These are phyloP conservation scores for Trichophyton verrucosum DNA, from an alignment of 2,329 filamentous ascomycete species.

Conservation along the genomic window DNA sequence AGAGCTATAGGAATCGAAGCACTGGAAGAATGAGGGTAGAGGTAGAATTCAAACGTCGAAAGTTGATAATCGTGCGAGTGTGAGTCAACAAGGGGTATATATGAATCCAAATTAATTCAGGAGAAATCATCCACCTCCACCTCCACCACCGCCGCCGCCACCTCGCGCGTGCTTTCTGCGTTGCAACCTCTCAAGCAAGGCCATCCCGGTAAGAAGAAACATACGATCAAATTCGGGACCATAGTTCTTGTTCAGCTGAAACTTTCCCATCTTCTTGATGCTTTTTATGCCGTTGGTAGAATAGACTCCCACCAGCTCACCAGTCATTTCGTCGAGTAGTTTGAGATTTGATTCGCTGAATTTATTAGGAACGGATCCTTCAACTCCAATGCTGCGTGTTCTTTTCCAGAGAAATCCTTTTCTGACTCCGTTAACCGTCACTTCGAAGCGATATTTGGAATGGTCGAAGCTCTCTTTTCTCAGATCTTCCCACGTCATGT, in stretches of 20 bases:
- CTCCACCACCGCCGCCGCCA: conserved; percentile 8
- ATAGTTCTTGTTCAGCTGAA: conserved; percentile 20
- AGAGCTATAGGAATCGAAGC: too few species aligned
- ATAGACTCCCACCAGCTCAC: conserved; percentile 22
- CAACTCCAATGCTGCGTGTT: conserved; percentile 21
- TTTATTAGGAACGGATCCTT: conserved; percentile 15
- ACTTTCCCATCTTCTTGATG: conserved; percentile 21
- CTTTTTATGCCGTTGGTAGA: conserved; percentile 19
- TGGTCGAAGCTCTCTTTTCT: conserved; percentile 15
- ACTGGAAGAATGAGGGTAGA: too few species aligned
- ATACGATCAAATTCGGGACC: conserved; percentile 21
- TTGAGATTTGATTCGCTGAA: conserved; percentile 22
- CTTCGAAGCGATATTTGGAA: conserved; percentile 21
- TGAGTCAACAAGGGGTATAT: too few species aligned
- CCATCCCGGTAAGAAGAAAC: conserved; percentile 16
- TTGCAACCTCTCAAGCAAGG: conserved; percentile 8
- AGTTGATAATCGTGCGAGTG: too few species aligned
- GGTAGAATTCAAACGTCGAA: too few species aligned
- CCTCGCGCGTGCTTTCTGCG: conserved; percentile 7
- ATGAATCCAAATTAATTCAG: not conserved
- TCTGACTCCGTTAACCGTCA: conserved; percentile 12
- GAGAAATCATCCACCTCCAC: conserved; percentile 5
- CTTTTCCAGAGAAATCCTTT: conserved; percentile 23
- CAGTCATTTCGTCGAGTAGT: conserved; percentile 22
- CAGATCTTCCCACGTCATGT: conserved; percentile 22